Base-by-base conservation (phyloP, 371 early-diverging fungal species). In the Mortierella polycephala region DNA sequence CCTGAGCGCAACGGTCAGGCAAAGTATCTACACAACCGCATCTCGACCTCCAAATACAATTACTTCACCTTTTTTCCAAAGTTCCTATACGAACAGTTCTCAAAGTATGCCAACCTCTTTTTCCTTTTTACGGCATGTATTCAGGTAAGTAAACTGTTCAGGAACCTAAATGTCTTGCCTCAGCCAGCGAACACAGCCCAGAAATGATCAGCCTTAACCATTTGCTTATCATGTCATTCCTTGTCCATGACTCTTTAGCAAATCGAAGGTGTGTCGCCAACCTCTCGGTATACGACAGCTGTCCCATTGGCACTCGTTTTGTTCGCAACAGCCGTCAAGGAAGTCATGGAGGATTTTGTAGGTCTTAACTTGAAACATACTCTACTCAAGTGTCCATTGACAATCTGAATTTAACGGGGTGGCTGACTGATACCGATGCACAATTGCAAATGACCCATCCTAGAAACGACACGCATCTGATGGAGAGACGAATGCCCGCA, bases 21-120 rank as follows among this genome's bases (percentile, higher is more conserved):
- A 77, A 91, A 91, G 77, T 98, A 90, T 71, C 79, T 95, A 18
- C 93, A 92, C 81, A 96, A 96, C 81, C 86, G 89, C 60, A 90
- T 96, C 56, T 93, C 92, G 45, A 96, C 97, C 7, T 92, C 96
- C 39, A 97, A 96, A 85, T 98, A 99, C 85, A 96, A 93, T 57
- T 51, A 88, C 58, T 55, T 91, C 44, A 93, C 93, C 18, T 99
- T 99, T 75, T 67, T 99, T 59, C 96, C 96, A 60, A 92, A 94
- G 81, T 96, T 98, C 81, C 82, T 98, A 42, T 94, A 91, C 57
- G 96, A 96, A 81, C 97, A 99, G 83, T 95, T 97, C 67, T 94
- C 95, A 42, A 97, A 96, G 83, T 93, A 94, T 76, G 95, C 96
- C 66, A 99, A 98, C 84, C 67, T 99, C 39, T 99, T 97, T 83